Base-by-base conservation (phyloP, 1,284 basidiomycete genomes). In the Moesziomyces aphidis region DNA sequence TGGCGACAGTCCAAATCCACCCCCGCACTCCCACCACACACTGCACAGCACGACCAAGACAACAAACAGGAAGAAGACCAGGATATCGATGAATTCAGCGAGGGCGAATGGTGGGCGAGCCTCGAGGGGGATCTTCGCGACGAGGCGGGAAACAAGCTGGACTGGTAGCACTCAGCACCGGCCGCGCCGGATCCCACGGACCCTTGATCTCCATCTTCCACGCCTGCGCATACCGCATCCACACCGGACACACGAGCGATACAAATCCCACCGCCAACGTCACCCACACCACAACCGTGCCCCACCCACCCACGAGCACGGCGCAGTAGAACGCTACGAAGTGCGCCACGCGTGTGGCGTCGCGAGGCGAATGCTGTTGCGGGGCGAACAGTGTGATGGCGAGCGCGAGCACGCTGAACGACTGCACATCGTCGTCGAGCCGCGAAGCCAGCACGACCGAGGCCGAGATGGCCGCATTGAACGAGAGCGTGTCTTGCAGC, bases 371-470 rank as follows among this genome's bases (percentile, higher is more conserved):
- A 5, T 17, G 47, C 34, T 1, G 66, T 2, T 34, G 31, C 11
- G 31, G 66, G 4, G 75, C 79, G 50, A 83, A 83, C 1, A 82
- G 52, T 3, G 64, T 42, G 2, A 79, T 90, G 42, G 95, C 90
- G 83, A 95, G 92, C 52, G 97, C 87, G 78, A 95, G 89, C 50
- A 99, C 88, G 24, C 93, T 91, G 84, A 98, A 99, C 21, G 97
- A 95, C 45, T 93, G 90, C 43, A 91, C 85, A 82, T 95, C 93
- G 67, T 91, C 90, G 24, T 89, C 86, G 36, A 99, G 87, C 61
- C 97, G 90, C 26, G 95, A 97, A 28, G 95, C 95, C 57, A 99
- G 88, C 39, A 99, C 95, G 47, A 97, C 93, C 17, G 93, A 94
- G 6, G 94, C 93, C 39, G 93, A 95, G 61, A 98, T 91, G 34